phyloP scores from a whole-genome alignment of 2,329 filamentous ascomycete genomes.

The Nemania diffusa region DNA sequence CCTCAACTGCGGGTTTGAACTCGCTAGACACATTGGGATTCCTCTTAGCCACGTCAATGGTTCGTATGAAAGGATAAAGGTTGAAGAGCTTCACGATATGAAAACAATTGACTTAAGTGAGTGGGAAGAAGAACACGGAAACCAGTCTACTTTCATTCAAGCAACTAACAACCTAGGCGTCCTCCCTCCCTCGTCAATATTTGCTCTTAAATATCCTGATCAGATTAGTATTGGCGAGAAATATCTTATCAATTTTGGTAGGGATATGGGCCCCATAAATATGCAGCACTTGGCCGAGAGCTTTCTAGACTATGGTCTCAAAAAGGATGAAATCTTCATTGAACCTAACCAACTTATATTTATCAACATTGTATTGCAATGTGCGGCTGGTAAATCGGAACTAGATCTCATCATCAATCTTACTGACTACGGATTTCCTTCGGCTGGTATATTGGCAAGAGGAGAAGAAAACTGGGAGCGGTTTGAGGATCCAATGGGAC shows the following conservation, averaged over 20 bases:
- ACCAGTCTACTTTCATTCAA: constrained; percentile 5
- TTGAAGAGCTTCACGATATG: constrained; percentile 6
- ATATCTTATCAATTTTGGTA: neutral
- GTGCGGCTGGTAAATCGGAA: neutral
- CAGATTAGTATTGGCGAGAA: constrained; percentile 4
- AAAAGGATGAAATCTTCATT: constrained; percentile 5
- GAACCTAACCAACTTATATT: constrained; percentile 4
- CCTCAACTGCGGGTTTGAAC: constrained; percentile 1
- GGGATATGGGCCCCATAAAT: neutral
- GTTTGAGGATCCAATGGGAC: constrained; percentile 2
- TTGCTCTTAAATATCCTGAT: neutral
- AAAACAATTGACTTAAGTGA: neutral
- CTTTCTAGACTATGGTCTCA: neutral
- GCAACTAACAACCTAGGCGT: neutral
- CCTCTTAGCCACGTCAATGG: neutral
- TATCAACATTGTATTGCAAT: constrained; percentile 2
- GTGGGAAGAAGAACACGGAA: constrained; percentile 1
- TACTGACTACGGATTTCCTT: constrained; percentile 1
- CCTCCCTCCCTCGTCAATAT: neutral
- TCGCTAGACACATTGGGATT: neutral
- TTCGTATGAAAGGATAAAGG: constrained; percentile 12
- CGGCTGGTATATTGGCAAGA: constrained; percentile 9
- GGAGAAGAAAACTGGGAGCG: neutral
- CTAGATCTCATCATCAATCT: constrained; percentile 8
- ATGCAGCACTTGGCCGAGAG: neutral